These are phyloP conservation scores for Knoxdaviesia proteae DNA, from an alignment of 2,329 filamentous ascomycete genomes.

Conservation along the genomic window DNA sequence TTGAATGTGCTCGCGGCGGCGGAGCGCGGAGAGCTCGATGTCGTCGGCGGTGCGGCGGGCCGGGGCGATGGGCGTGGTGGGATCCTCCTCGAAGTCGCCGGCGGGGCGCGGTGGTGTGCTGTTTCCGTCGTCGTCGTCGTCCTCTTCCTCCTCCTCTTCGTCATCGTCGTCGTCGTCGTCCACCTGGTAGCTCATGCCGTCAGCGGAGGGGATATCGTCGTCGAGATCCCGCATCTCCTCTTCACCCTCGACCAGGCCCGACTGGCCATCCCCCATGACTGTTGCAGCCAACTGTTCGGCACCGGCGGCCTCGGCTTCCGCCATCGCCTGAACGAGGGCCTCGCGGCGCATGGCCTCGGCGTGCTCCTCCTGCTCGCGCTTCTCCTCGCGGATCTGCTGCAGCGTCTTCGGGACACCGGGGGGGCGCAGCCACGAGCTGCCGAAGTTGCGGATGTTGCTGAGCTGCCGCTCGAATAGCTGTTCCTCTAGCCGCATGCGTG, in stretches of 20 bases:
- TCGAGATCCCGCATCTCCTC: conserved; percentile 38
- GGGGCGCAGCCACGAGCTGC: conserved; percentile 74
- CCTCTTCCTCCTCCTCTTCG: conserved; percentile 15
- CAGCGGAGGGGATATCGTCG: conserved; percentile 52
- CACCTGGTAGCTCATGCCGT: conserved; percentile 22
- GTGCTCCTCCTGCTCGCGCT: conserved; percentile 71
- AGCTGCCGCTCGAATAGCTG: conserved; percentile 56
- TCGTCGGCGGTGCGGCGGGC: neutral
- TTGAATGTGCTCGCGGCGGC: conserved; percentile 18
- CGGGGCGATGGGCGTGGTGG: neutral
- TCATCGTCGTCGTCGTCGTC: conserved; percentile 20
- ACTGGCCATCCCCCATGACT: conserved; percentile 31
- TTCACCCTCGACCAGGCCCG: conserved; percentile 19
- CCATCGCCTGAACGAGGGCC: conserved; percentile 51
- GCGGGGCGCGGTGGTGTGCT: no score
- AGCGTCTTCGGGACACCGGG: conserved; percentile 78
- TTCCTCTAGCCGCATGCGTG: conserved; percentile 35
- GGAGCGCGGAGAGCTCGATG: conserved; percentile 6
- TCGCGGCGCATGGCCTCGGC: conserved; percentile 53
- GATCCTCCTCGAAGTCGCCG: conserved; percentile 13
- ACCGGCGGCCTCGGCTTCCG: conserved; percentile 33
- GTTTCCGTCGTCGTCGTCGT: conserved; percentile 14
- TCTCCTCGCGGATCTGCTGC: conserved; percentile 76
- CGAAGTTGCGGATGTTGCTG: conserved; percentile 66
- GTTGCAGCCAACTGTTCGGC: conserved; percentile 23